Evolutionary conservation across 2,329 filamentous ascomycete species (phyloP).

Genomic region (Neonectria punicea): DNA sequence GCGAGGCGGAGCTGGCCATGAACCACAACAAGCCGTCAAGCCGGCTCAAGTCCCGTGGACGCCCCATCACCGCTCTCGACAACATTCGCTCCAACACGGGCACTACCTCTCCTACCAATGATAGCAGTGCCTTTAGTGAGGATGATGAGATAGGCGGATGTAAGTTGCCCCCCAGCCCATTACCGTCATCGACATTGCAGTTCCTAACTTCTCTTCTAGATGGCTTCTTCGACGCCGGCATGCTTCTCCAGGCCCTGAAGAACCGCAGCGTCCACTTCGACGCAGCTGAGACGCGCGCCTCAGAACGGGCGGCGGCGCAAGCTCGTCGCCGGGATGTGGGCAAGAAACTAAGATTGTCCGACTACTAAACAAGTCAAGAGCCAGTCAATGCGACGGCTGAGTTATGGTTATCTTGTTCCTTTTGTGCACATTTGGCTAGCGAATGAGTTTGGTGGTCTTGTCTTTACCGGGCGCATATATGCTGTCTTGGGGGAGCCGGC

Average conservation of each 20-base stretch:
- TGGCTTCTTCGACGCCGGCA: conserved; percentile 97
- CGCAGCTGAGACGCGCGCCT: conserved; percentile 61
- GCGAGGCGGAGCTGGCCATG: conserved; percentile 60
- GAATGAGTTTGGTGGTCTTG: conserved; percentile 2
- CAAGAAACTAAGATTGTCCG: conserved; percentile 76
- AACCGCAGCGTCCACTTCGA: conserved; percentile 69
- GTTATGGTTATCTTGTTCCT: neutral
- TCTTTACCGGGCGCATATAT: conserved; percentile 12
- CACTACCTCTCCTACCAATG: conserved; percentile 71
- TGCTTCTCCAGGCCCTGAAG: conserved; percentile 89
- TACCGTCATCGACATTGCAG: neutral
- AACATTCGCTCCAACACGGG: conserved; percentile 55
- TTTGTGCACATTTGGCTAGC: conserved; percentile 1
- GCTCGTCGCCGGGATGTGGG: conserved; percentile 75
- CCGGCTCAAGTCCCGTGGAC: conserved; percentile 76
- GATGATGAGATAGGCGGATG: conserved; percentile 93
- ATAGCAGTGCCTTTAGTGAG: conserved; percentile 79
- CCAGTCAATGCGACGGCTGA: conserved; percentile 22
- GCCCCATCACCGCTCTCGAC: conserved; percentile 73
- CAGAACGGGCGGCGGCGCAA: conserved; percentile 68
- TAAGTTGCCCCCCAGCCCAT: conserved; percentile 63
- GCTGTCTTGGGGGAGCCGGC: neutral
- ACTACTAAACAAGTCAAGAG: conserved; percentile 63
- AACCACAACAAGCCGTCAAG: conserved; percentile 50
- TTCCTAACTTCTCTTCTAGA: conserved; percentile 65